These are phyloP conservation scores for Brassica balearica DNA, from an alignment of 441 rosid genomes.

Conservation along the genomic window DNA sequence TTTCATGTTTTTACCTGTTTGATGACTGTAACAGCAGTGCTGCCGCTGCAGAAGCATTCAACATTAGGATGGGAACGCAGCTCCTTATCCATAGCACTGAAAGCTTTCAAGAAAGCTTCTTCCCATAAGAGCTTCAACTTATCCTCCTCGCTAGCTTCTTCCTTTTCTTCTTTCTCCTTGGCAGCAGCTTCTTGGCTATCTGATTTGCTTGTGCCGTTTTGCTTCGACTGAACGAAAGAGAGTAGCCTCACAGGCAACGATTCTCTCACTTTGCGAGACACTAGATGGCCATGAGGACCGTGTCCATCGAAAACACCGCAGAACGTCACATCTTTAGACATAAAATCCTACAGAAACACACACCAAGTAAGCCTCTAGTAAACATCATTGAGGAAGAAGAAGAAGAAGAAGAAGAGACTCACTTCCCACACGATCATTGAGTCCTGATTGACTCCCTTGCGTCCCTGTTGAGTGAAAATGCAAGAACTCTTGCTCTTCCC, in stretches of 20 bases:
- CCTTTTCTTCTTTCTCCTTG: constrained; percentile 56
- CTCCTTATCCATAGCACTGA: constrained; percentile 94
- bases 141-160: constrained; percentile 65
- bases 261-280: constrained; percentile 93
- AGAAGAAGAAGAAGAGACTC: constrained; percentile 45
- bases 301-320: constrained; percentile 99
- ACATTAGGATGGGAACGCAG: constrained; percentile 83
- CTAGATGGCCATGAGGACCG: constrained; percentile 96
- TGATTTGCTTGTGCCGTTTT: constrained; percentile 46
- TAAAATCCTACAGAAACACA: constrained; percentile 68
- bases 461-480: constrained; percentile 93
- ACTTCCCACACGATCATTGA: constrained; percentile 99
- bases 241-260: constrained; percentile 75
- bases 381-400: constrained; percentile 5
- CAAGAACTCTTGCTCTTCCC: constrained; percentile 86
- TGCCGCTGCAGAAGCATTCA: constrained; percentile 97
- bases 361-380: not conserved
- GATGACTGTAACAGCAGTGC: constrained; percentile 86
- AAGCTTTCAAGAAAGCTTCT: constrained; percentile 82
- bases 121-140: constrained; percentile 66
- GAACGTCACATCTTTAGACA: constrained; percentile 77
- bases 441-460: constrained; percentile 93
- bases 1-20: constrained; percentile 58
- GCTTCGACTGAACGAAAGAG: constrained; percentile 60
- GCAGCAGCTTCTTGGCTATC: constrained; percentile 53